A percentile compares a stretch with the other conserved stretches of the same genome.
Conservation (phyloP, 2,329 filamentous ascomycete species). For the Rhynchosporium secalis region DNA sequence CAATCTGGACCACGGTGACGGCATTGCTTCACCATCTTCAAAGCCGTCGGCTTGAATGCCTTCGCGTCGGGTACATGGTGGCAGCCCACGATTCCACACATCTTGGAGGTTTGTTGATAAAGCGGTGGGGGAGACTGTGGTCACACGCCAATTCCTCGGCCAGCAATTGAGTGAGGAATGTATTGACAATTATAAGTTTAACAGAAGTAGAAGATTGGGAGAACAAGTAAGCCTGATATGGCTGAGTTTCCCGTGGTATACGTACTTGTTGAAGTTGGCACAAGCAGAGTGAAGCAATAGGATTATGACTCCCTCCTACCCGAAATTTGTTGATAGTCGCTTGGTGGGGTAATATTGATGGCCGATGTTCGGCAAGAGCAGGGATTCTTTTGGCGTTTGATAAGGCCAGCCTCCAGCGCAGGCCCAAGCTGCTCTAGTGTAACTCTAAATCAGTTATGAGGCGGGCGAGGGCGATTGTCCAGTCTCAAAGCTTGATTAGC, state of each 20-base stretch:
- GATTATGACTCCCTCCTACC: constrained; percentile 5
- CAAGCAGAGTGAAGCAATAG: not conserved
- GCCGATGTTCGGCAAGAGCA: constrained; percentile 10
- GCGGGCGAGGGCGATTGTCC: constrained; percentile 1
- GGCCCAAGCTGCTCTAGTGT: not conserved
- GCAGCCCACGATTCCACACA: constrained; percentile 68
- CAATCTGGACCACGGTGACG: constrained; percentile 97
- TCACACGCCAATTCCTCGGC: not conserved
- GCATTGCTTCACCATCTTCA: constrained; percentile 95
- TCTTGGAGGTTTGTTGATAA: constrained; percentile 20
- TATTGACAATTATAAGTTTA: not conserved
- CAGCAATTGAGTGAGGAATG: constrained; percentile 3
- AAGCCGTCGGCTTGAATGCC: constrained; percentile 92
- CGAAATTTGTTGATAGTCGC: constrained; percentile 11
- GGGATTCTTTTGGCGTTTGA: not conserved
- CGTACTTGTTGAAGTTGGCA: not conserved
- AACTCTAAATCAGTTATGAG: not conserved
- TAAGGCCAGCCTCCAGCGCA: constrained; percentile 2
- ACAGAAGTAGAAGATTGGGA: not conserved
- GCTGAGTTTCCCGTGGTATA: not conserved
- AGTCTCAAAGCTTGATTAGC: constrained; percentile 3
- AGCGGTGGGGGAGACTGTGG: constrained; percentile 4
- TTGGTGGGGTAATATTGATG: constrained; percentile 14
- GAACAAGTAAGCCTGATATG: constrained; percentile 6
- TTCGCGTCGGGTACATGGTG: constrained; percentile 92